Evolutionary conservation across 768 basidiomycete genomes (phyloP).

Genomic region (Paxillus involutus): DNA sequence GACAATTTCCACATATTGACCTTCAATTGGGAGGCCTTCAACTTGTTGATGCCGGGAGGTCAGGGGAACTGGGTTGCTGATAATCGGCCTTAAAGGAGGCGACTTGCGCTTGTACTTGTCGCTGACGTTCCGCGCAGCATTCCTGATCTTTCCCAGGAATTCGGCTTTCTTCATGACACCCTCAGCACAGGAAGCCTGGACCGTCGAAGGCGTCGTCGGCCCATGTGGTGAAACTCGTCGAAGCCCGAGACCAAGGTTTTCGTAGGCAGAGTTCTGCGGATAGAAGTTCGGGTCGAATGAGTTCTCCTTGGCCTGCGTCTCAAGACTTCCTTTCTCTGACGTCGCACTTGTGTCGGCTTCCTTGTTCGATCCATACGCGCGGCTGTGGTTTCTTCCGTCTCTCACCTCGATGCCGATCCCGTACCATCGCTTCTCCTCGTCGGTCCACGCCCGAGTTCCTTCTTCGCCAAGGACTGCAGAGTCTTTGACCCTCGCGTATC

Average conservation of each 20-base stretch:
- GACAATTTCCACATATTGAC: conserved; percentile 34
- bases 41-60: conserved; percentile 13
- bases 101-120: conserved; percentile 48
- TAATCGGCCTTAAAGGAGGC: conserved; percentile 45
- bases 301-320: conserved; percentile 20
- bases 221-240: conserved; percentile 48
- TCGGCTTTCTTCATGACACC: conserved; percentile 70
- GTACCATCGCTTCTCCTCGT: conserved; percentile 70
- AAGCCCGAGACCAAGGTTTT: conserved; percentile 44
- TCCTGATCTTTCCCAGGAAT: conserved; percentile 61
- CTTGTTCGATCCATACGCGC: conserved; percentile 32
- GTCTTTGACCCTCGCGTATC: conserved; percentile 58
- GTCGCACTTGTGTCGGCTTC: conserved; percentile 25
- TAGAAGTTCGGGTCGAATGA: conserved; percentile 15
- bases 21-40: conserved; percentile 27
- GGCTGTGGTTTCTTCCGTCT: conserved; percentile 11
- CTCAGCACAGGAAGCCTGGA: conserved; percentile 37
- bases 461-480: conserved; percentile 61
- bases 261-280: conserved; percentile 16
- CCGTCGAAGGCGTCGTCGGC: conserved; percentile 38
- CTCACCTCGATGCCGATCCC: conserved; percentile 41
- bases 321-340: conserved; percentile 35
- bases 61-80: conserved; percentile 58
- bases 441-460: conserved; percentile 56
- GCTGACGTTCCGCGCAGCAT: conserved; percentile 69